These are phyloP conservation scores for Yamadazyma jaroonii DNA, from an alignment of 1,139 yeast genomes.

Conservation along the genomic window DNA sequence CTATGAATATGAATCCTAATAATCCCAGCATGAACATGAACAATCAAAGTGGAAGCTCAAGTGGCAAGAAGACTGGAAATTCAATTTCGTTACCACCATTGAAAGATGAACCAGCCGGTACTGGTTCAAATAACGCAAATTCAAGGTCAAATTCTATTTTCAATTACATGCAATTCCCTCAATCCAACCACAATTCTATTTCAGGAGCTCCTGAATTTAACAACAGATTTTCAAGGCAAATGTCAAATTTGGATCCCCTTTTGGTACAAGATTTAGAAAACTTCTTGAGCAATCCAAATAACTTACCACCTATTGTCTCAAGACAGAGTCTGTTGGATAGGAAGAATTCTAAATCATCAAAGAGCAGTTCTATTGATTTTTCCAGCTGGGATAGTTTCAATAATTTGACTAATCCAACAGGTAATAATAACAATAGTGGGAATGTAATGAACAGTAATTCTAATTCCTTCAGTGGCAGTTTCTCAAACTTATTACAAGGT, in stretches of 20 bases:
- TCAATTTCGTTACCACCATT: conserved; percentile 34
- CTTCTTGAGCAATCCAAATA: conserved; percentile 13
- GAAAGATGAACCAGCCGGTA: conserved; percentile 13
- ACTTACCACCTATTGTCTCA: conserved; percentile 16
- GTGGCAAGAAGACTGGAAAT: conserved; percentile 11
- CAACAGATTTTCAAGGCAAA: conserved; percentile 14
- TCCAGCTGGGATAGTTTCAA: conserved; percentile 27
- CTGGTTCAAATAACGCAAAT: conserved; percentile 10
- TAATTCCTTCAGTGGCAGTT: conserved; percentile 22
- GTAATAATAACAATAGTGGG: conserved; percentile 21
- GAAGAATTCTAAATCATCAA: conserved; percentile 15
- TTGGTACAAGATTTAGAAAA: conserved; percentile 43
- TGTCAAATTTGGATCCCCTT: conserved; percentile 21
- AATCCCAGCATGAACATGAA: not conserved
- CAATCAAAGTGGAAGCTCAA: not conserved
- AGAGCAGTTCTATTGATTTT: conserved; percentile 30
- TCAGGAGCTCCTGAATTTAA: conserved; percentile 22
- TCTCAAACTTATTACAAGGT: conserved; percentile 38
- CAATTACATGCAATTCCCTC: conserved; percentile 41
- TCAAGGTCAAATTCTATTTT: conserved; percentile 44
- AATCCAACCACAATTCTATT: conserved; percentile 31
- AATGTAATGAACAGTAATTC: conserved; percentile 18
- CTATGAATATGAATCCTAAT: not conserved
- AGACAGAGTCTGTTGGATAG: conserved; percentile 14
- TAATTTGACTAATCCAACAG: conserved; percentile 1